These are phyloP conservation scores for Pseudonectria buxi DNA, from an alignment of 2,329 filamentous ascomycete species.

Conservation along the genomic window DNA sequence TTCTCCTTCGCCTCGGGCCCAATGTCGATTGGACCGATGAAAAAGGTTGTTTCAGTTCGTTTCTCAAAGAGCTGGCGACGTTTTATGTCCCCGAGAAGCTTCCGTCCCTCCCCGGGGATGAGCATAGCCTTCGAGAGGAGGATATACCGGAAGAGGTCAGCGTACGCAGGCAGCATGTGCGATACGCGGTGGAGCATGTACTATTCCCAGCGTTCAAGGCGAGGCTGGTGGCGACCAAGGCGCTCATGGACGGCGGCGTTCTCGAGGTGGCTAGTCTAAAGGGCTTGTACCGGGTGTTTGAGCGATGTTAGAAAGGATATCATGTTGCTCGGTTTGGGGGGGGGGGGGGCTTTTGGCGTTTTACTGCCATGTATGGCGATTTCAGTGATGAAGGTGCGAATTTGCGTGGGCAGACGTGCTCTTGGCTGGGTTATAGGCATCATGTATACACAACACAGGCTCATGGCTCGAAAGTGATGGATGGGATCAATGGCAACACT, in stretches of 20 bases:
- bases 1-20: constrained; percentile 81
- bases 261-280: constrained; percentile 89
- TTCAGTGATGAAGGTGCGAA: no score
- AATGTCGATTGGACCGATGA: constrained; percentile 83
- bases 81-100: constrained; percentile 89
- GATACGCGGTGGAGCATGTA: constrained; percentile 70
- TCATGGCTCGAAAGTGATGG: neutral
- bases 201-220: constrained; percentile 86
- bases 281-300: constrained; percentile 89
- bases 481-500: no score
- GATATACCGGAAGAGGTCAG: constrained; percentile 43
- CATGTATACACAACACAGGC: neutral
- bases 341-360: no score
- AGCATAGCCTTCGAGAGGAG: constrained; percentile 27
- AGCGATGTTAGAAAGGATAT: constrained; percentile 59
- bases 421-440: no score
- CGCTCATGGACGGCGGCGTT: constrained; percentile 65
- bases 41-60: constrained; percentile 75
- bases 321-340: no score
- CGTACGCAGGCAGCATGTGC: constrained; percentile 61
- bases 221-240: constrained; percentile 73
- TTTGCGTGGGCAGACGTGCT: no score
- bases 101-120: constrained; percentile 42
- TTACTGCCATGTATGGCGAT: no score
- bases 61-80: constrained; percentile 77